These are phyloP conservation scores for Pseudozyma thailandica DNA, from an alignment of 1,284 basidiomycete genomes.

Conservation along the genomic window DNA sequence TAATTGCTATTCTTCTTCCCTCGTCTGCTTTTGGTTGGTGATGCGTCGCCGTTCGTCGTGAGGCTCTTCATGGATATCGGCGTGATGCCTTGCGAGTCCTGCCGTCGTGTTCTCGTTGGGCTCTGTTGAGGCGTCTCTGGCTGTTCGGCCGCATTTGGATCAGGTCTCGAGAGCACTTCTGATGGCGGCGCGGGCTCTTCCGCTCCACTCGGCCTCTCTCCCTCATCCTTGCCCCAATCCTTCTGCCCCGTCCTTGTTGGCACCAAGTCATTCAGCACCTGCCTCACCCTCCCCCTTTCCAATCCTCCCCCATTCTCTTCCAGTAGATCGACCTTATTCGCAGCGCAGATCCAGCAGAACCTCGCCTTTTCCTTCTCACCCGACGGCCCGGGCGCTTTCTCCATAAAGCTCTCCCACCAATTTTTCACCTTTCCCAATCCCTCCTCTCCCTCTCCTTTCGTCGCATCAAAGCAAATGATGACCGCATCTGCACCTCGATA, in stretches of 20 bases:
- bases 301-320: not conserved
- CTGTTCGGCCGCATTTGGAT: slow-evolving; percentile 18
- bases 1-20: slow-evolving; percentile 5
- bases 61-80: slow-evolving; percentile 3
- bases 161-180: slow-evolving; percentile 37
- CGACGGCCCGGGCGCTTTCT: slow-evolving; percentile 42
- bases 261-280: slow-evolving; percentile 30
- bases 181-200: slow-evolving; percentile 32
- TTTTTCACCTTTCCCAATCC: slow-evolving; percentile 16
- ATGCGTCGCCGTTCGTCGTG: not conserved
- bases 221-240: slow-evolving; percentile 32
- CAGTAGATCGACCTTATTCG: slow-evolving; percentile 53
- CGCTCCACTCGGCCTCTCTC: slow-evolving; percentile 10
- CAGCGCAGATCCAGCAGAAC: slow-evolving; percentile 61
- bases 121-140: not conserved
- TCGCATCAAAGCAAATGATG: slow-evolving; percentile 53
- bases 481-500: slow-evolving; percentile 63
- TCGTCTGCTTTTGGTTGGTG: slow-evolving; percentile 5
- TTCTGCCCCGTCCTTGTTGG: slow-evolving; percentile 9
- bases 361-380: slow-evolving; percentile 35
- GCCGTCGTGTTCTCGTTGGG: not conserved
- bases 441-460: slow-evolving; percentile 6
- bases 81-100: not conserved
- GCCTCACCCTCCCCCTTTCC: slow-evolving; percentile 14
- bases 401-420: slow-evolving; percentile 57